Conservation (phyloP, 306 rosid genomes). For the Ziziphus jujuba region DNA sequence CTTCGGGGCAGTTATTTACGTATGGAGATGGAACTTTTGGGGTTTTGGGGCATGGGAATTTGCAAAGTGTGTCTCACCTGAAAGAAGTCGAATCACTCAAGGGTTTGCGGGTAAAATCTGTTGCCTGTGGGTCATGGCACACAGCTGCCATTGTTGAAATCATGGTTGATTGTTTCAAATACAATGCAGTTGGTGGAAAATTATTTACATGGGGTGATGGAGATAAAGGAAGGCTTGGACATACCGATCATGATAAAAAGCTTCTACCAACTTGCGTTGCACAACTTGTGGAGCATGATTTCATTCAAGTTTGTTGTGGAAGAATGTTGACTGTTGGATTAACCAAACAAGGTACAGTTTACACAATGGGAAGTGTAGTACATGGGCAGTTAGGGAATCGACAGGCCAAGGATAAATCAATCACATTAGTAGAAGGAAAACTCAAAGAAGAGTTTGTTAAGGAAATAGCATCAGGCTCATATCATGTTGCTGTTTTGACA, state of each 20-base stretch:
- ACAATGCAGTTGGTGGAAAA: conserved; percentile 54
- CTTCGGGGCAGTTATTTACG: conserved; percentile 64
- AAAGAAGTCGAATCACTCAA: conserved; percentile 76
- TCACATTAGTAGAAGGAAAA: conserved; percentile 60
- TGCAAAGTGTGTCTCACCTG: conserved; percentile 50
- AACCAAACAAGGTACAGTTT: conserved; percentile 65
- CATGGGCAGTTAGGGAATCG: conserved; percentile 81
- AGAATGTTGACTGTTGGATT: conserved; percentile 74
- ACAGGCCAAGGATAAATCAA: conserved; percentile 49
- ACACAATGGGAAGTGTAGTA: conserved; percentile 65
- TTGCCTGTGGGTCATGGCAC: conserved; percentile 94
- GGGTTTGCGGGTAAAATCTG: conserved; percentile 63
- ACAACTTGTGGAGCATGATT: conserved; percentile 68
- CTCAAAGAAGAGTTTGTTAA: conserved; percentile 78
- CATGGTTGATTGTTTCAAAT: conserved; percentile 39
- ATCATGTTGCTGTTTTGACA: conserved; percentile 72
- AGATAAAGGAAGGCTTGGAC: conserved; percentile 75
- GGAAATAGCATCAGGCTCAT: conserved; percentile 63
- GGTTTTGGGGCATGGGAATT: conserved; percentile 79
- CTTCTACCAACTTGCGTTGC: conserved; percentile 74
- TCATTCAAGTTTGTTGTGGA: conserved; percentile 84
- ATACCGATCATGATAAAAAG: conserved; percentile 53
- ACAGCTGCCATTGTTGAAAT: conserved; percentile 74
- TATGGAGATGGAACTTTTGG: conserved; percentile 94
- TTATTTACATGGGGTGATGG: conserved; percentile 93